Evolutionary conservation across 192 early-diverging fungal genomes (phyloP), one percentile per base, ranked within the genome.

Genomic region (Fimicolochytrium jonesii): DNA sequence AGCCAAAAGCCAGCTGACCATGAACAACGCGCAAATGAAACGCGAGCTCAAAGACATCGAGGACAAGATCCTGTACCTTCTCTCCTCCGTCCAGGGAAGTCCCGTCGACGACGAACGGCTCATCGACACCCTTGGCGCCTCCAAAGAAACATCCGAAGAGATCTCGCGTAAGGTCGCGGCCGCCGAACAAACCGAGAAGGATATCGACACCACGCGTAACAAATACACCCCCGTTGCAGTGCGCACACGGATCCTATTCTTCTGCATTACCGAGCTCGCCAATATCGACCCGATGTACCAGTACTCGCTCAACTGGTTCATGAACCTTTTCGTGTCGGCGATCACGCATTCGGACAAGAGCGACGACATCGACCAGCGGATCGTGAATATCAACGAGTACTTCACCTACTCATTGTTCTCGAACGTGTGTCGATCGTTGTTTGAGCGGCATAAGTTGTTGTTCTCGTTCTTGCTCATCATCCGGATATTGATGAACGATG

Each of bases 361-460:
- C 30, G 76, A 80, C 48, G 69, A 78, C 48, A 75, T 86, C 44
- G 81, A 86, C 34, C 63, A 72, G 34, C 61, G 84, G 7, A 70
- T 83, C 25, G 56, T 56, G 13, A 85, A 85, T 56, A 74, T 86
- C 56, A 83, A 85, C 59, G 76, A 73, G 31, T 82, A 80, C 59
- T 86, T 86, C 49, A 82, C 84, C 6, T 86, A 75, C 62, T 80
- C 79, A 11, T 48, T 86, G 35, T 86, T 80, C 59, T 63, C 75
- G 2, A 86, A 86, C 47, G 84, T 86, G 2, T 86, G 84, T 49
- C 67, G 84, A 17, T 80, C 77, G 7, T 57, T 86, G 25, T 86
- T 86, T 66, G 84, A 86, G 61, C 81, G 83, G 49, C 81, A 86
- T 64, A 86, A 86, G 68, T 71, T 86, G 25, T 61, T 85, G 20